phyloP scores from a whole-genome alignment of 2,329 filamentous ascomycete genomes.

The Cladosporium cucumerinum region DNA sequence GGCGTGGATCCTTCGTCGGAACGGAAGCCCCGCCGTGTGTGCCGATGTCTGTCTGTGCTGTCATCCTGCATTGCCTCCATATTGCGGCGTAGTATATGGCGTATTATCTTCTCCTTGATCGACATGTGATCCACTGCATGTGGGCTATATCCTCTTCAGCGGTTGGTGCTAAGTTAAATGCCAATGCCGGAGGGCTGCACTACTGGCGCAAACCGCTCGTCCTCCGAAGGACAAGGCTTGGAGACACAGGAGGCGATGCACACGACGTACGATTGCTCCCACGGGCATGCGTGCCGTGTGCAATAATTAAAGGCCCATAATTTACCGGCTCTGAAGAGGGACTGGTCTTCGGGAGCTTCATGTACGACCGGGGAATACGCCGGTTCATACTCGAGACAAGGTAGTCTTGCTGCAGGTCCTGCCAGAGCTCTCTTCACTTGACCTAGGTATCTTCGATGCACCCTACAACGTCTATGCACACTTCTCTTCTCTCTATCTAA shows the following conservation, averaged over 20 bases:
- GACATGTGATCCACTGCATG: not conserved
- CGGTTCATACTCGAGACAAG: not conserved
- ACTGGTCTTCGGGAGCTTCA: not conserved
- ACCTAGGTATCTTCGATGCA: not conserved
- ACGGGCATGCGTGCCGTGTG: not conserved
- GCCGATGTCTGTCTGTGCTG: slow-evolving; percentile 7
- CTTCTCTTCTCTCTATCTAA: not conserved
- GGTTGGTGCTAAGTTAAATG: not conserved
- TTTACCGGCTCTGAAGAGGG: not conserved
- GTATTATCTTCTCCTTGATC: not conserved
- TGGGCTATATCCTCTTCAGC: not conserved
- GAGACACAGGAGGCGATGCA: not conserved
- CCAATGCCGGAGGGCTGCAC: not conserved
- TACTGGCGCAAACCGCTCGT: not conserved
- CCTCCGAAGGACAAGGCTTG: not conserved
- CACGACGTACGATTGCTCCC: not conserved
- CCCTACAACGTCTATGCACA: not conserved
- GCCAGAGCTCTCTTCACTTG: not conserved
- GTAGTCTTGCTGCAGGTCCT: not conserved
- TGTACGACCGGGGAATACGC: not conserved
- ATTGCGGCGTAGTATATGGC: not conserved
- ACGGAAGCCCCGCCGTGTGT: not conserved
- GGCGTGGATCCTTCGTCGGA: not conserved
- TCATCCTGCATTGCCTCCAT: not conserved
- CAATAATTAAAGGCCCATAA: not conserved